Conservation (phyloP, 495 filamentous ascomycete genomes). For the Pyronema omphalodes region DNA sequence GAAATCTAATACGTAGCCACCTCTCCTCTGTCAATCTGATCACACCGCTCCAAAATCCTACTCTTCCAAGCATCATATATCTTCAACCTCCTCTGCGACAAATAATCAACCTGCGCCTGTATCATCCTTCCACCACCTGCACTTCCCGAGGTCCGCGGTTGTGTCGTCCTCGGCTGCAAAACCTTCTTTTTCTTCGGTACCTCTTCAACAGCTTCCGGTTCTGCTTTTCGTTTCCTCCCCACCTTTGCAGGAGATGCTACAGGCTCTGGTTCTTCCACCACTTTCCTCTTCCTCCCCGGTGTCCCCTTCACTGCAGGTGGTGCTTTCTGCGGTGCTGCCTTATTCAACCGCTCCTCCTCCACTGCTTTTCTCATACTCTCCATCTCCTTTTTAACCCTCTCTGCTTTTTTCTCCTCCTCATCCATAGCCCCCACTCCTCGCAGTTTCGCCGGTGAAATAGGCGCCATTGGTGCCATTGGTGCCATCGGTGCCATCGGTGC, state of each 20-base stretch:
- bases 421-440: slow-evolving; percentile 9
- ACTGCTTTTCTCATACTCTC: neutral
- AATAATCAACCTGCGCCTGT: slow-evolving; percentile 62
- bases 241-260: no score
- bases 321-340: neutral
- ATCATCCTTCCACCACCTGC: slow-evolving; percentile 24
- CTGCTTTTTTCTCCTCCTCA: neutral
- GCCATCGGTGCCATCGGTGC: slow-evolving; percentile 8
- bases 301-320: neutral
- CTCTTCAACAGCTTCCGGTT: no score
- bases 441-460: slow-evolving; percentile 5
- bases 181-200: neutral
- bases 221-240: no score
- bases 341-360: neutral
- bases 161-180: neutral
- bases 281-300: neutral
- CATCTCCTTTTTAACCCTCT: neutral
- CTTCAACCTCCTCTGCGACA: slow-evolving; percentile 47
- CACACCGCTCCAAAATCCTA: slow-evolving; percentile 39
- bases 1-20: no score
- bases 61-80: slow-evolving; percentile 61
- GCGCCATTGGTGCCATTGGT: slow-evolving; percentile 19
- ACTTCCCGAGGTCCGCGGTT: neutral
- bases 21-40: slow-evolving; percentile 27
- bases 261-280: neutral